Evolutionary conservation across 805 yeast species (phyloP), one percentile per base, ranked within the genome.

Genomic region (Vanderwaltozyma verrucispora): DNA sequence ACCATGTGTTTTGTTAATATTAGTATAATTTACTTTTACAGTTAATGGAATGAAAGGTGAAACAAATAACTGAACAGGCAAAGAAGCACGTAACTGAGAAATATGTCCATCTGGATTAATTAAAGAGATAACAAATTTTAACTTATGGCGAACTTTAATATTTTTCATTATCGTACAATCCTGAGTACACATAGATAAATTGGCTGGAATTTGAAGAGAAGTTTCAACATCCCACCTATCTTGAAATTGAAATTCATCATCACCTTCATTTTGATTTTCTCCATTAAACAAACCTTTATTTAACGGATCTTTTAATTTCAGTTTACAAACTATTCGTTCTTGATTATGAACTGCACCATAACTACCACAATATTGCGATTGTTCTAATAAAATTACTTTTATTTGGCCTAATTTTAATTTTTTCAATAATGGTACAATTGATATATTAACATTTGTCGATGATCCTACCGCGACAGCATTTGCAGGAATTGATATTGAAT

Each of bases 401-500:
- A 87, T 71, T n/a, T 74, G 69, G 1, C 96, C 96, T 30, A 89
- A 62, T 41, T 67, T 71, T 37, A 89, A 65, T 0, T 95, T 95
- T 57, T 92, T 89, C 32, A 75, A 59, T 30, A 89, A 62, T 0
- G 98, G 97, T 2, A 80, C 81, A 48, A 89, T 54, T 44, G 74
- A 66, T 48, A 89, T 67, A 46, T 76, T 72, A 6, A 89, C 69
- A 2, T 85, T 82, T 5, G 81, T 67, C 0, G 74, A 63, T 0
- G 95, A 77, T 2, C 98, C 98, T 30, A 92, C 77, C 0, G 97
- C 94, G 17, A 86, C 72, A 0, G 96, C 95, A 51, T 84, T 80
- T 19, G 85, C 69, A 0, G 97, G 96, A 5, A 84, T 77, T 36
- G 84, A 80, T 41, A 92, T 75, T 3, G 86, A 73, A 57, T 89